Evolutionary conservation across 768 basidiomycete genomes (phyloP).

Genomic region (Leccinellum rugosiceps): DNA sequence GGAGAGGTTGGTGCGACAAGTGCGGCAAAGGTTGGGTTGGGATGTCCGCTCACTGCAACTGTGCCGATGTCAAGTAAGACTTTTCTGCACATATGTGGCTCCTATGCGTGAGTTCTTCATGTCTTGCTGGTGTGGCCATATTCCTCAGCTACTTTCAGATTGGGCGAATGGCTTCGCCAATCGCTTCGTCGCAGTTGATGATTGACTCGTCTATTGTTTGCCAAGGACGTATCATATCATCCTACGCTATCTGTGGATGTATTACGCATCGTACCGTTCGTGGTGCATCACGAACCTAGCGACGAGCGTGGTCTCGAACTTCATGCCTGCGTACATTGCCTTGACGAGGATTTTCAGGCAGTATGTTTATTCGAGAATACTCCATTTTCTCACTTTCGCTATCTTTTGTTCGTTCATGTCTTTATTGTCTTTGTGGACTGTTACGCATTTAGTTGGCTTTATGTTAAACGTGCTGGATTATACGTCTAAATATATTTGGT

Average conservation of each 20-base stretch:
- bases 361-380: constrained; percentile 13
- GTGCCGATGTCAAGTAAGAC: constrained; percentile 60
- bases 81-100: constrained; percentile 10
- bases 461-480: constrained; percentile 6
- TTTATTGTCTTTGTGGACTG: constrained; percentile 9
- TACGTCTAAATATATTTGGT: constrained; percentile 13
- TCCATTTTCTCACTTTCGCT: not conserved
- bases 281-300: constrained; percentile 50
- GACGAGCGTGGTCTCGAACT: constrained; percentile 65
- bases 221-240: constrained; percentile 31
- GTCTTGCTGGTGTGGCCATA: not conserved
- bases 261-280: constrained; percentile 65
- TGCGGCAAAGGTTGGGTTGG: constrained; percentile 73
- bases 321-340: constrained; percentile 20
- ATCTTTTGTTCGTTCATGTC: constrained; percentile 4
- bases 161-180: constrained; percentile 35
- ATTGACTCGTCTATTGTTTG: constrained; percentile 34
- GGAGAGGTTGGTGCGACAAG: constrained; percentile 66
- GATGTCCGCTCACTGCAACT: constrained; percentile 51
- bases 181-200: constrained; percentile 41
- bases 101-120: constrained; percentile 27
- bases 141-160: constrained; percentile 25
- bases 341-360: constrained; percentile 26
- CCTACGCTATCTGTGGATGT: constrained; percentile 46
- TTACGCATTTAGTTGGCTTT: constrained; percentile 3